Percentiles rank a stretch among this genome's conserved stretches.
Conservation (phyloP, 345 rosid species). For the Turritis glabra region DNA sequence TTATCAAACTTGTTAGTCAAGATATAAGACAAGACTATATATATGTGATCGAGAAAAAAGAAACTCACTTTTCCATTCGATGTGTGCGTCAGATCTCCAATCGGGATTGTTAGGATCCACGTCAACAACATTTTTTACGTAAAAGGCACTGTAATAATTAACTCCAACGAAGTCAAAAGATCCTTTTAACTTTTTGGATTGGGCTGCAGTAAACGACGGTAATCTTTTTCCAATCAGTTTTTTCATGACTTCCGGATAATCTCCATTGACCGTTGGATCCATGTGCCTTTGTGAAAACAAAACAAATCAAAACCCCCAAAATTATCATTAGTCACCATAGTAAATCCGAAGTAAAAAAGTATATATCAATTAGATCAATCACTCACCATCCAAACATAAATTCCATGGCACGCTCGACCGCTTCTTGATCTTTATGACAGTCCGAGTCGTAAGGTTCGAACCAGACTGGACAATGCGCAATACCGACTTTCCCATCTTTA, state of each 20-base stretch:
- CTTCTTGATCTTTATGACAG: conserved; percentile 29
- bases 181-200: conserved; percentile 29
- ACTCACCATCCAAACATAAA: conserved; percentile 41
- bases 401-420: conserved; percentile 36
- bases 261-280: conserved; percentile 34
- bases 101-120: conserved; percentile 21
- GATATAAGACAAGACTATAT: too few relatives aligned
- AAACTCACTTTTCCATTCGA: conserved; percentile 38
- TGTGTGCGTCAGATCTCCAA: conserved; percentile 43
- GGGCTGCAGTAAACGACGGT: conserved; percentile 30
- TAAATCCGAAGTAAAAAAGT: not conserved
- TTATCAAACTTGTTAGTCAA: not conserved
- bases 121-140: conserved; percentile 11
- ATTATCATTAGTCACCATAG: not conserved
- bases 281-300: conserved; percentile 8
- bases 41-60: not conserved
- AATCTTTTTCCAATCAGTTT: conserved; percentile 27
- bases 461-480: conserved; percentile 39
- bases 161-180: conserved; percentile 37
- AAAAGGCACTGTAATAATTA: conserved; percentile 31
- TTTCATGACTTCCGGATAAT: conserved; percentile 36
- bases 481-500: conserved; percentile 37
- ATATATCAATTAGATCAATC: not conserved
- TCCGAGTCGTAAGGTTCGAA: conserved; percentile 34
- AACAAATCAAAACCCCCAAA: not conserved